Evolutionary conservation across 495 filamentous ascomycete species (phyloP).

Genomic region (Copromyces sp.): DNA sequence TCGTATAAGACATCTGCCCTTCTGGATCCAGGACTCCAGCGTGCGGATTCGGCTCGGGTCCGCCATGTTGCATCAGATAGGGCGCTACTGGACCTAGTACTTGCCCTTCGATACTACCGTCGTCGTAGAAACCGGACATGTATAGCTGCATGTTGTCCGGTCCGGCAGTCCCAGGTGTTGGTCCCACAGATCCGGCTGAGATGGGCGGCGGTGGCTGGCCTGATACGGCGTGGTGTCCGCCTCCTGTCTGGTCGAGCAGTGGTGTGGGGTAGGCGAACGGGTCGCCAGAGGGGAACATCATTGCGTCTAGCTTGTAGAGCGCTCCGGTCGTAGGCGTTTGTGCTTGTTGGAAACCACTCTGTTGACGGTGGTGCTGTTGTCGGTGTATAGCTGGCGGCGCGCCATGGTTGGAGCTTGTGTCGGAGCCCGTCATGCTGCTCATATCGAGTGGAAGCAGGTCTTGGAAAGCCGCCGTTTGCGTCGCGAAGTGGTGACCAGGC

Average conservation of each 20-base stretch:
- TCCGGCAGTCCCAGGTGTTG: background rate
- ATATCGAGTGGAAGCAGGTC: slow-evolving; percentile 25
- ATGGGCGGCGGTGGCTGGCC: slow-evolving; percentile 6
- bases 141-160: slow-evolving; percentile 29
- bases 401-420: slow-evolving; percentile 15
- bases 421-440: slow-evolving; percentile 7
- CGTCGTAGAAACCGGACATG: slow-evolving; percentile 34
- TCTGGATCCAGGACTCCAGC: slow-evolving; percentile 23
- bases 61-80: slow-evolving; percentile 32
- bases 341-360: slow-evolving; percentile 13
- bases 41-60: slow-evolving; percentile 9
- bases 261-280: slow-evolving; percentile 87
- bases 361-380: slow-evolving; percentile 12
- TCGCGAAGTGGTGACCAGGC: slow-evolving; percentile 16
- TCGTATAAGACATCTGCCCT: slow-evolving; percentile 26
- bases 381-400: slow-evolving; percentile 10
- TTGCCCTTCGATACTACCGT: slow-evolving; percentile 31
- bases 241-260: slow-evolving; percentile 44
- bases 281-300: slow-evolving; percentile 90
- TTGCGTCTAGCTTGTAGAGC: slow-evolving; percentile 65
- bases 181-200: background rate
- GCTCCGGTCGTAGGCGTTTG: slow-evolving; percentile 24
- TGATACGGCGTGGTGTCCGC: slow-evolving; percentile 9
- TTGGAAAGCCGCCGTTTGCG: slow-evolving; percentile 10
- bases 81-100: slow-evolving; percentile 36